Conservation (phyloP, 2,329 filamentous ascomycete genomes). For the Trichoderma gracile region DNA sequence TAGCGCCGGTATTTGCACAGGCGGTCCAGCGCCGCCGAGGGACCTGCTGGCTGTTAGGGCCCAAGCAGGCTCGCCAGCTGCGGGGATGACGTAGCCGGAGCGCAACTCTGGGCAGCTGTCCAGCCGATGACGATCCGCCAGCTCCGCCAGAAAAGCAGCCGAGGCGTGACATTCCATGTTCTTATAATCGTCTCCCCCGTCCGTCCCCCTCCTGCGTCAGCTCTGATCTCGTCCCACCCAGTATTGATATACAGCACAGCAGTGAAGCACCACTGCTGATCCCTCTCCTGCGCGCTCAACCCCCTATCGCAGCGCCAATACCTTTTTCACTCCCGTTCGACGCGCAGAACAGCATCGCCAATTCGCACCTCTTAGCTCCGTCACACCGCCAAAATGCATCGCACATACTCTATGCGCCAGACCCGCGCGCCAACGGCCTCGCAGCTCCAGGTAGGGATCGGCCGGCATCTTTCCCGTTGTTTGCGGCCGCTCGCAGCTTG, state of each 20-base stretch:
- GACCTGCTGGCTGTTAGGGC: conserved; percentile 13
- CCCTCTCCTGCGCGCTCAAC: conserved; percentile 6
- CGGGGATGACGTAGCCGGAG: conserved; percentile 24
- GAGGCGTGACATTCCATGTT: background rate
- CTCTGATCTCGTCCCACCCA: background rate
- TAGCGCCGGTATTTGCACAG: background rate
- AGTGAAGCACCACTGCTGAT: conserved; percentile 9
- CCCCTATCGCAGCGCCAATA: conserved; percentile 1
- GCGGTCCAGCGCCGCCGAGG: background rate
- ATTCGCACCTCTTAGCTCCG: conserved; percentile 27
- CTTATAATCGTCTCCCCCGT: conserved; percentile 26
- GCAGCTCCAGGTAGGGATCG: conserved; percentile 56
- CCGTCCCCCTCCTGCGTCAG: conserved; percentile 12
- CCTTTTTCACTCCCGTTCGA: background rate
- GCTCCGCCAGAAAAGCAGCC: conserved; percentile 22
- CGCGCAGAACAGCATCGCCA: conserved; percentile 17
- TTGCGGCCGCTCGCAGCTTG: background rate
- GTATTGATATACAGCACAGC: conserved; percentile 12
- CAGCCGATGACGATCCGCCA: conserved; percentile 27
- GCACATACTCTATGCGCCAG: conserved; percentile 98
- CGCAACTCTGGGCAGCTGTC: conserved; percentile 12
- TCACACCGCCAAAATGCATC: conserved; percentile 70
- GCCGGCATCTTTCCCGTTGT: background rate
- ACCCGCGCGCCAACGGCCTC: conserved; percentile 93
- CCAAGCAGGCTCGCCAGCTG: conserved; percentile 4